Base-by-base conservation (phyloP, 805 yeast genomes). In the Groenewaldozyma salmanticensis region DNA sequence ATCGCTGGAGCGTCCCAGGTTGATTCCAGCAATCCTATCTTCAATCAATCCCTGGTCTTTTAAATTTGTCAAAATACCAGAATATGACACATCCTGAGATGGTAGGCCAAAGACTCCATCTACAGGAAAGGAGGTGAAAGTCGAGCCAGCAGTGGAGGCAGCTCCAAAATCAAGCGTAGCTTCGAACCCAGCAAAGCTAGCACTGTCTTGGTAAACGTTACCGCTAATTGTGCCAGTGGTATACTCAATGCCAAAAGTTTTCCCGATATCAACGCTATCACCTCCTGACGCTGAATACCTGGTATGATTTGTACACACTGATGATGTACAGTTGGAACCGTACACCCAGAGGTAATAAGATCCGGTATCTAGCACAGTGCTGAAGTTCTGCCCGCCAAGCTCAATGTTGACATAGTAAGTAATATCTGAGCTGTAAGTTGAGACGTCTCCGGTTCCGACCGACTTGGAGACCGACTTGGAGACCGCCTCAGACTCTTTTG, bases 291-390 rank as follows among this genome's bases (percentile, higher is more conserved):
- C 24, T n/a, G 44, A 42, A 13, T 43, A 40, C 9, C 32, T 33
- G 31, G 47, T 44, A 29, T 45, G 40, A 20, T 15, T 21, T 16
- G 27, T 21, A 35, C 20, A 70, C 1, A 73, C 63, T 6, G 48
- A 44, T 38, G 66, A 66, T 1, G 60, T 55, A 59, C 84, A 78
- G 31, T 68, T 57, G 1, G 64, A 54, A 37, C 74, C 76, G 53
- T 75, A 77, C 3, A 79, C 66, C 85, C 85, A 79, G 2, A 76
- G 54, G 43, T 76, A 71, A 15, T 77, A 76, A 21, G 81, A 74
- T 4, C 81, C 84, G 0, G 85, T 79, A 55, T 79, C 85, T 15
- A 79, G 59, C 16, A 79, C 64, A 31, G 79, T 58, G 4, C 74
- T 73, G 49, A 68, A 75, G 24, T 60, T 60, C n/a, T 54, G 53